These are phyloP conservation scores for Saprolegnia diclina DNA, from an alignment of 352 stramenopile genomes.

Conservation along the genomic window DNA sequence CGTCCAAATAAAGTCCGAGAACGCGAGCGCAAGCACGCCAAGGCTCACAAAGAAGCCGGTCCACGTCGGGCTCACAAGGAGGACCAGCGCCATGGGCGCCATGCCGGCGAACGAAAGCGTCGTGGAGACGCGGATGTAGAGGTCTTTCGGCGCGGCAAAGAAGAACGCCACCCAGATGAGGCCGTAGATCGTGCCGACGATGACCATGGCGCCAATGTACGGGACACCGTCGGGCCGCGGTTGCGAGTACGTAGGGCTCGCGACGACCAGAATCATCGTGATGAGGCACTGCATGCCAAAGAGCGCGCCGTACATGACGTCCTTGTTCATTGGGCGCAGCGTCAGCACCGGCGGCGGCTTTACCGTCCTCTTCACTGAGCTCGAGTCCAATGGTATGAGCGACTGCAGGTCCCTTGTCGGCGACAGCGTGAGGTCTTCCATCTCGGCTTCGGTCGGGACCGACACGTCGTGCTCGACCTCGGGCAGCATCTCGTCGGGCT, in stretches of 20 bases:
- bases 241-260: background rate
- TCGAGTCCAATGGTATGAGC: constrained; percentile 14
- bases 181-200: constrained; percentile 21
- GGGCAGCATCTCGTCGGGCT: background rate
- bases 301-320: constrained; percentile 10
- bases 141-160: constrained; percentile 17
- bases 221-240: constrained; percentile 4
- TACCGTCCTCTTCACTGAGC: background rate
- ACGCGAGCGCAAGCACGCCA: constrained; percentile 37
- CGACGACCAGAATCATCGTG: constrained; percentile 13
- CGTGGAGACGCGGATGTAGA: constrained; percentile 26
- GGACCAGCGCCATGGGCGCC: constrained; percentile 35
- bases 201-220: constrained; percentile 23
- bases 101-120: constrained; percentile 18
- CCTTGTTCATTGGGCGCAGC: constrained; percentile 19
- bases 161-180: constrained; percentile 16
- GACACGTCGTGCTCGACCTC: constrained; percentile 14
- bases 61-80: constrained; percentile 39
- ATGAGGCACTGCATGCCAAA: constrained; percentile 24
- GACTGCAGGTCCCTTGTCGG: constrained; percentile 1
- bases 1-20: constrained; percentile 64
- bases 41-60: constrained; percentile 47
- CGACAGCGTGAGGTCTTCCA: constrained; percentile 20
- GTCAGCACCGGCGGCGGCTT: constrained; percentile 10
- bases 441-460: constrained; percentile 18